Evolutionary conservation across 2,329 filamentous ascomycete species (phyloP).

Genomic region (Scedosporium boydii): DNA sequence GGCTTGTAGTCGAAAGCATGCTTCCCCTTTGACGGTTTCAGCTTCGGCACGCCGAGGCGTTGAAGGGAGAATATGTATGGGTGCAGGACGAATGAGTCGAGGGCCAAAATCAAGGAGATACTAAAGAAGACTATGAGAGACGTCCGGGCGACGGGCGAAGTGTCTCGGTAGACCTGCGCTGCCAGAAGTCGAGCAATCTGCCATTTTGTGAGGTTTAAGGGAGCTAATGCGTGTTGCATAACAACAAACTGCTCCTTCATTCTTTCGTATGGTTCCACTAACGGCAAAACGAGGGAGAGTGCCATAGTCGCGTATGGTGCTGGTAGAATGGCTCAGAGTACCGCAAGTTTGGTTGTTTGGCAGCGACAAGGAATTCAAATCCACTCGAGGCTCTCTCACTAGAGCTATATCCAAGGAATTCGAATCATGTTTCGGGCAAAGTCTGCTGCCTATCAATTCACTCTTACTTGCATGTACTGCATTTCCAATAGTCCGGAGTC

Average conservation of each 20-base stretch:
- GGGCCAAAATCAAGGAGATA: background rate
- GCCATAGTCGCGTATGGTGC: background rate
- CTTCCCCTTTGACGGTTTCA: conserved; percentile 1
- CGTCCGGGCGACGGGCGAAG: background rate
- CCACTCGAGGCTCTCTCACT: too few relatives aligned
- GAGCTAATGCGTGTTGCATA: conserved; percentile 3
- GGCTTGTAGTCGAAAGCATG: conserved; percentile 5
- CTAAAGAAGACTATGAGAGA: background rate
- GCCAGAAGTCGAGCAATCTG: conserved; percentile 5
- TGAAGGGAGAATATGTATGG: conserved; percentile 3
- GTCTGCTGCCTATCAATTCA: background rate
- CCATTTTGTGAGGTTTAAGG: conserved; percentile 3
- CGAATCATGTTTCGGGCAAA: background rate
- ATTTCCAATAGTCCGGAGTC: background rate
- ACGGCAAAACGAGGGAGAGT: background rate
- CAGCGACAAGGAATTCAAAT: background rate
- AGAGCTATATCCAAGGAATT: too few relatives aligned
- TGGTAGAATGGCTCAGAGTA: too few relatives aligned
- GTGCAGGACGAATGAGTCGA: conserved; percentile 2
- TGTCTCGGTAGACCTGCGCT: conserved; percentile 1
- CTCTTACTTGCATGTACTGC: background rate
- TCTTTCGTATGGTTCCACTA: conserved; percentile 1
- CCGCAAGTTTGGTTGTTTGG: too few relatives aligned
- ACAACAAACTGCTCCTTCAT: conserved; percentile 3
- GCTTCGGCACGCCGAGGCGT: background rate